Evolutionary conservation across 768 basidiomycete genomes (phyloP).

Genomic region (Thelephora ganbajun): DNA sequence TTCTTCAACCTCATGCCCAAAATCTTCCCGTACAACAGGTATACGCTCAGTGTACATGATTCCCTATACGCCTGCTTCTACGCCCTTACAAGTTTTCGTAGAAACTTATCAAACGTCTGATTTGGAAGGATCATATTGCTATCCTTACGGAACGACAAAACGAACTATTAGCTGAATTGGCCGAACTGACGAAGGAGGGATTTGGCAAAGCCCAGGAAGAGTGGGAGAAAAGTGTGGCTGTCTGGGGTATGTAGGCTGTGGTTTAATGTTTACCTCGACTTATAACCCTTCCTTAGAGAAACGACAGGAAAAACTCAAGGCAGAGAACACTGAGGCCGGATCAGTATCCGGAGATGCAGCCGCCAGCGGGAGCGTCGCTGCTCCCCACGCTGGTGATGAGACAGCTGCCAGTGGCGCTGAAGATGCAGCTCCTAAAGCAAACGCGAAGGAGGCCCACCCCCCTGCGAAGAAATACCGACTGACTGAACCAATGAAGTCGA

Average conservation of each 20-base stretch:
- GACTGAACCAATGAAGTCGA: constrained; percentile 68
- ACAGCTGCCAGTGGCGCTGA: constrained; percentile 9
- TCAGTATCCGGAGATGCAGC: constrained; percentile 15
- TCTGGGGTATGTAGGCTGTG: constrained; percentile 43
- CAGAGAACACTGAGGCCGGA: constrained; percentile 18
- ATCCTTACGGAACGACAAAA: constrained; percentile 58
- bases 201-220: constrained; percentile 62
- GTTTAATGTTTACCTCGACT: neutral
- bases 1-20: constrained; percentile 84
- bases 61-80: neutral
- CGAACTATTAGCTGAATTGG: constrained; percentile 48
- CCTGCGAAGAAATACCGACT: constrained; percentile 67
- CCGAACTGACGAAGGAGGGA: constrained; percentile 43
- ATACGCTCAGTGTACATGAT: constrained; percentile 69
- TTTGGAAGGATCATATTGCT: constrained; percentile 59
- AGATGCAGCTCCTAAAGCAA: constrained; percentile 18
- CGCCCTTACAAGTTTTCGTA: constrained; percentile 16
- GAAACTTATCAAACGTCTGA: constrained; percentile 91
- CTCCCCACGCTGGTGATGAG: constrained; percentile 10
- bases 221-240: constrained; percentile 53
- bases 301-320: constrained; percentile 20
- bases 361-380: constrained; percentile 11
- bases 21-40: constrained; percentile 90
- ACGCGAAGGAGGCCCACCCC: constrained; percentile 32
- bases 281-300: constrained; percentile 30